Percentiles rank a stretch among this genome's conserved stretches.
These are phyloP conservation scores for Coemansia asiatica DNA, from an alignment of 192 early-diverging fungal genomes.

Conservation along the genomic window DNA sequence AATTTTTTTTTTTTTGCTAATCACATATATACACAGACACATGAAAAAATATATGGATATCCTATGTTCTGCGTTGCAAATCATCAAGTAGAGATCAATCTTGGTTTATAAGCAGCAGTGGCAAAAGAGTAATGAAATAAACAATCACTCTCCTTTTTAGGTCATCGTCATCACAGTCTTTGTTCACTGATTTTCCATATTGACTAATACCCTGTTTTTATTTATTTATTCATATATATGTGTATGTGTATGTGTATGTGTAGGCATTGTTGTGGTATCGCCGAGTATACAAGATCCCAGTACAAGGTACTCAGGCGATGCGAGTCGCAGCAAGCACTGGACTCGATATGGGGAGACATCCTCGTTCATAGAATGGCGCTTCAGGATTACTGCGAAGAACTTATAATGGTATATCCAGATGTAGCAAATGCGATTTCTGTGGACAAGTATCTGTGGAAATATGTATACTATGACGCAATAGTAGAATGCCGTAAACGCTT, in stretches of 20 bases:
- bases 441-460: constrained; percentile 37
- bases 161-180: not conserved
- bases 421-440: constrained; percentile 19
- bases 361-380: constrained; percentile 32
- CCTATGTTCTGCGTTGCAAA: not conserved
- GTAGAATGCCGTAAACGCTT: constrained; percentile 47
- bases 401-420: constrained; percentile 21
- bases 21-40: not conserved
- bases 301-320: constrained; percentile 31
- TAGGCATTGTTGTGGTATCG: constrained; percentile 26
- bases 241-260: not conserved
- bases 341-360: constrained; percentile 42
- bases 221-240: not conserved
- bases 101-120: not conserved
- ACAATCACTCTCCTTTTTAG: not conserved
- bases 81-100: not conserved
- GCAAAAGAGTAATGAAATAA: not conserved
- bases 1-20: not conserved
- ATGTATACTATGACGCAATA: constrained; percentile 44
- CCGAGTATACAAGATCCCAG: constrained; percentile 19
- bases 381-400: constrained; percentile 38
- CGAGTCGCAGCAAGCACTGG: constrained; percentile 21
- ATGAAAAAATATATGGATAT: not conserved
- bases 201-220: not conserved
- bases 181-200: not conserved